These are phyloP conservation scores for Xylariaceae sp. DNA, from an alignment of 2,329 filamentous ascomycete species.

Conservation along the genomic window DNA sequence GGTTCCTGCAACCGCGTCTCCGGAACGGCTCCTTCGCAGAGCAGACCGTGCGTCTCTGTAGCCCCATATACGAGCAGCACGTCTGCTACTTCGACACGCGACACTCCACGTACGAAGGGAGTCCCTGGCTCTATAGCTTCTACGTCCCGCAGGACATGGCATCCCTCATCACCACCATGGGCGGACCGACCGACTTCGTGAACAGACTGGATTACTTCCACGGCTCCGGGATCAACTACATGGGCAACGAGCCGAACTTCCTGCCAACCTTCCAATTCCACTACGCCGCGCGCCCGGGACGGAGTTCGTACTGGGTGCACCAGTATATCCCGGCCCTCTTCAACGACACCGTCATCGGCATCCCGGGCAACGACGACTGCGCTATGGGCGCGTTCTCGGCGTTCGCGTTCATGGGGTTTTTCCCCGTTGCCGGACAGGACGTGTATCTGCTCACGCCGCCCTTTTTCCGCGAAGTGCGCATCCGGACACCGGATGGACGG, in stretches of 20 bases:
- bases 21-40: slow-evolving; percentile 61
- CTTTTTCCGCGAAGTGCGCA: slow-evolving; percentile 45
- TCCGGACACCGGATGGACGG: slow-evolving; percentile 25
- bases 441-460: slow-evolving; percentile 50
- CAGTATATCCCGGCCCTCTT: slow-evolving; percentile 63
- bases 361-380: slow-evolving; percentile 53
- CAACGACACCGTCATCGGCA: slow-evolving; percentile 56
- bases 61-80: slow-evolving; percentile 45
- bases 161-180: slow-evolving; percentile 41
- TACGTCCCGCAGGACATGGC: slow-evolving; percentile 52
- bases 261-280: slow-evolving; percentile 54
- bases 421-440: slow-evolving; percentile 50
- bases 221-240: slow-evolving; percentile 59
- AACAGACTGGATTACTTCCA: slow-evolving; percentile 62
- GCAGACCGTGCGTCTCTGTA: slow-evolving; percentile 62
- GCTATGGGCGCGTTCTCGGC: slow-evolving; percentile 51
- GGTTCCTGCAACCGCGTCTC: slow-evolving; percentile 66
- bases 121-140: slow-evolving; percentile 64
- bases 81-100: slow-evolving; percentile 44
- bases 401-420: slow-evolving; percentile 49
- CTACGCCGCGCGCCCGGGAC: slow-evolving; percentile 60
- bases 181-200: slow-evolving; percentile 53
- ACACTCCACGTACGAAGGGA: slow-evolving; percentile 40
- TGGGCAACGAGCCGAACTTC: slow-evolving; percentile 59
- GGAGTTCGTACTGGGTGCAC: slow-evolving; percentile 51